A percentile compares a stretch with the other conserved stretches of the same genome.
Conservation (phyloP, 441 rosid species). For the Gossypium gossypioides region DNA sequence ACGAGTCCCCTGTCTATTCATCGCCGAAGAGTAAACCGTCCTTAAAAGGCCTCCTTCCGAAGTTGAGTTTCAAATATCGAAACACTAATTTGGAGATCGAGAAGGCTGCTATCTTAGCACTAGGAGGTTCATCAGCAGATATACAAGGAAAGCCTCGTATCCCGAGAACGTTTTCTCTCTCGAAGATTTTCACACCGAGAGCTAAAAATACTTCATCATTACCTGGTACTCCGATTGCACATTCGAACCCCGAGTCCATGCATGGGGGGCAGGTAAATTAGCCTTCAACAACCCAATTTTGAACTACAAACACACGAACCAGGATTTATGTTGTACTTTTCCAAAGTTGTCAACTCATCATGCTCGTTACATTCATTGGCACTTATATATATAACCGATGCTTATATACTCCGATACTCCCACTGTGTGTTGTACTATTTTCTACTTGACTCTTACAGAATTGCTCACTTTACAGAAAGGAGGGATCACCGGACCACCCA, state of each 20-base stretch:
- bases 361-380: not conserved
- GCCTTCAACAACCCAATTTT: constrained; percentile 15
- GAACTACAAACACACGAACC: not conserved
- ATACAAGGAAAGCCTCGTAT: constrained; percentile 34
- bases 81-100: constrained; percentile 52
- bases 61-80: constrained; percentile 51
- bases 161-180: constrained; percentile 59
- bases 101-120: constrained; percentile 63
- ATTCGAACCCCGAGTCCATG: constrained; percentile 78
- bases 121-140: constrained; percentile 43
- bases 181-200: constrained; percentile 57
- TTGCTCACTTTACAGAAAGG: constrained; percentile 48
- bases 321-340: not conserved
- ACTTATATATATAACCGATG: not conserved
- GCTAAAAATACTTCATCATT: constrained; percentile 47
- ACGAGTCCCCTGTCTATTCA: constrained; percentile 35
- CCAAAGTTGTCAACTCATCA: not conserved
- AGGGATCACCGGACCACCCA: constrained; percentile 34
- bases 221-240: constrained; percentile 62
- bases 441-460: constrained; percentile 18
- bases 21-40: constrained; percentile 36
- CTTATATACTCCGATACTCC: not conserved
- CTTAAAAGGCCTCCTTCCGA: constrained; percentile 52
- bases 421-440: constrained; percentile 3
- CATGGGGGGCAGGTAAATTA: constrained; percentile 47